phyloP scores from a whole-genome alignment of 2,329 filamentous ascomycete species.

The Basipetospora sp. region DNA sequence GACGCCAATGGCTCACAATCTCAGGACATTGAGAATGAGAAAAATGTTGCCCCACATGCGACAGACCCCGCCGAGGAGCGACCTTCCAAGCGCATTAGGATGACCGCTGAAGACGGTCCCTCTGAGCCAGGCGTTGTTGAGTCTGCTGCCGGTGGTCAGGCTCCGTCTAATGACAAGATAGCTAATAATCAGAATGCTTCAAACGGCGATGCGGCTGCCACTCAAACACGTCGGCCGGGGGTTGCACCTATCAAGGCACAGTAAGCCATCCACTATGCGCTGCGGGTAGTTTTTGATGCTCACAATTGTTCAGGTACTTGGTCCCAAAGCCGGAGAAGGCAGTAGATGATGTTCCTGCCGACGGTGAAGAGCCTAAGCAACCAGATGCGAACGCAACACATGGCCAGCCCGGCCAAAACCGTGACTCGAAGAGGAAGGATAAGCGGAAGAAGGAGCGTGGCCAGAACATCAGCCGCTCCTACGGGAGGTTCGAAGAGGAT shows the following conservation, averaged over 20 bases:
- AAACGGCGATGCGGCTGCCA: constrained; percentile 7
- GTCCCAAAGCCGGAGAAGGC: constrained; percentile 27
- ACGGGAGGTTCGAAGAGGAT: constrained; percentile 65
- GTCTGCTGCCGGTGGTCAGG: not conserved
- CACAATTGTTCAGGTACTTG: constrained; percentile 21
- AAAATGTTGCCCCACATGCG: no score
- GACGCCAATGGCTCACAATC: no score
- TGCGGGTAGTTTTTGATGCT: no score
- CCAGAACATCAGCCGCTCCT: constrained; percentile 72
- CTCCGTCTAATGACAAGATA: not conserved
- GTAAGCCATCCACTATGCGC: constrained; percentile 16
- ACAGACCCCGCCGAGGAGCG: constrained; percentile 9
- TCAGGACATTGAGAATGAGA: no score
- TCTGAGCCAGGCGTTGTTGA: constrained; percentile 6
- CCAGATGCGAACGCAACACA: not conserved
- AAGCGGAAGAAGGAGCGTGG: constrained; percentile 29
- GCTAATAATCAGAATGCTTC: not conserved
- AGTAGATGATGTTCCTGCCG: constrained; percentile 33
- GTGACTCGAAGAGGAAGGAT: constrained; percentile 13
- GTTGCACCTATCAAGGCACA: constrained; percentile 23
- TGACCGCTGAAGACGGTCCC: constrained; percentile 6
- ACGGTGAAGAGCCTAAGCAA: constrained; percentile 18
- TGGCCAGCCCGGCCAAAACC: not conserved
- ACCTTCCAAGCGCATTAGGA: constrained; percentile 13
- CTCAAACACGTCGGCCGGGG: constrained; percentile 10